Evolutionary conservation across 306 rosid species (phyloP).

Genomic region (Cicer pinnatifidum): DNA sequence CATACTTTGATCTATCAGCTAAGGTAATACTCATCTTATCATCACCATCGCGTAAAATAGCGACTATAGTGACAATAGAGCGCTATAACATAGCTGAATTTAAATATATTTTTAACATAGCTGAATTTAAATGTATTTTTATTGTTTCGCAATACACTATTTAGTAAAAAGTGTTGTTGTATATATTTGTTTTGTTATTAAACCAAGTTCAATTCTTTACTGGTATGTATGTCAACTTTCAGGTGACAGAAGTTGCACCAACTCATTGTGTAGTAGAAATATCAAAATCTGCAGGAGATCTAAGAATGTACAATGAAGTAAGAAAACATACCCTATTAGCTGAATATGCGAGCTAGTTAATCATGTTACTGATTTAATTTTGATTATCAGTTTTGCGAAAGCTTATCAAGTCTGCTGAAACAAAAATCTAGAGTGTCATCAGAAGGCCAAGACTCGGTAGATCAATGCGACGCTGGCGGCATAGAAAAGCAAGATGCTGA

Average conservation of each 20-base stretch:
- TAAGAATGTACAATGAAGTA: conserved; percentile 62
- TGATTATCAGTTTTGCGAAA: conserved; percentile 69
- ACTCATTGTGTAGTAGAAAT: conserved; percentile 71
- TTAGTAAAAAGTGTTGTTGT: too few species aligned
- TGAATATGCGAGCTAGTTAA: conserved; percentile 25
- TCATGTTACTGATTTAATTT: conserved; percentile 39
- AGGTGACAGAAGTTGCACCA: conserved; percentile 88
- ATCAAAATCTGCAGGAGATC: conserved; percentile 75
- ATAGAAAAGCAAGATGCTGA: conserved; percentile 44
- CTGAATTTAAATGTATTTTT: too few species aligned
- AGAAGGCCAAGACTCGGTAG: conserved; percentile 47
- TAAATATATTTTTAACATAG: too few species aligned
- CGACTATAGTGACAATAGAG: too few species aligned
- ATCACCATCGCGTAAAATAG: neutral
- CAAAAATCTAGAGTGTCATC: conserved; percentile 48
- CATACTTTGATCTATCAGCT: conserved; percentile 65
- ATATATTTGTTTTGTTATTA: neutral
- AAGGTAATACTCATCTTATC: conserved; percentile 55
- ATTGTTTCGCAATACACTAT: too few species aligned
- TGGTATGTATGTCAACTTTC: conserved; percentile 41
- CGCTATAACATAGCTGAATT: too few species aligned
- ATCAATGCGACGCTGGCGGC: neutral
- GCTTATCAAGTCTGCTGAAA: conserved; percentile 63
- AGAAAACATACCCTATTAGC: conserved; percentile 9
- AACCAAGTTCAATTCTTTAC: conserved; percentile 21